Evolutionary conservation across 2,329 filamentous ascomycete genomes (phyloP).

Genomic region (Septoria linicola): DNA sequence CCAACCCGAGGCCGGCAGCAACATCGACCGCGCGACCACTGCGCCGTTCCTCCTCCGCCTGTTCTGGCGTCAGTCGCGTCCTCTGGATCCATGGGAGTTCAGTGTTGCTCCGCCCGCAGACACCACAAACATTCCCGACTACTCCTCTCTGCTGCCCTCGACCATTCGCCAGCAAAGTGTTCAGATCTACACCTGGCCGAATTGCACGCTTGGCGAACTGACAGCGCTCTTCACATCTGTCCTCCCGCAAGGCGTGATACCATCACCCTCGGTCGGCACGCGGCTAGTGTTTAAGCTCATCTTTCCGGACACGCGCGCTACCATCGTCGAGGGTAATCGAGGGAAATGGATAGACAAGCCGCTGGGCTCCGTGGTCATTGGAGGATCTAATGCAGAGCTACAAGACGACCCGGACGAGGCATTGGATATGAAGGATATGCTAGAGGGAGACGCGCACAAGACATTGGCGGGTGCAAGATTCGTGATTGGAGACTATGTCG

Average conservation of each 20-base stretch:
- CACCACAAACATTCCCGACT: constrained; percentile 32
- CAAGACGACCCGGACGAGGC: constrained; percentile 35
- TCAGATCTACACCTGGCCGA: constrained; percentile 82
- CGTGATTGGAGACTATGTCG: constrained; percentile 84
- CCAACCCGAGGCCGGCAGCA: constrained; percentile 38
- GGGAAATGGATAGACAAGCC: constrained; percentile 74
- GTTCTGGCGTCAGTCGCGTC: constrained; percentile 73
- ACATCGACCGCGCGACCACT: constrained; percentile 66
- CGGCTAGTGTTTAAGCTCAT: constrained; percentile 85
- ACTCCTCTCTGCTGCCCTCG: constrained; percentile 60
- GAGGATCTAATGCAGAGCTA: constrained; percentile 40
- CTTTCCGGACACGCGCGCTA: constrained; percentile 68
- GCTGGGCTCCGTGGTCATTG: constrained; percentile 77
- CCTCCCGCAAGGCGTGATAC: constrained; percentile 64
- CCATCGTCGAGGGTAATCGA: constrained; percentile 44
- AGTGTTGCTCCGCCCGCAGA: constrained; percentile 47
- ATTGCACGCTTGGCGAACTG: constrained; percentile 77
- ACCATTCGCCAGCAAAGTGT: constrained; percentile 46
- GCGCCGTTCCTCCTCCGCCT: constrained; percentile 83
- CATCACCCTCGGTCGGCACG: constrained; percentile 73
- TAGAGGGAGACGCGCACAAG: constrained; percentile 63
- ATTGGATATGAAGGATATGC: constrained; percentile 36
- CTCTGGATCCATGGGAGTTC: constrained; percentile 76
- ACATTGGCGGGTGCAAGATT: constrained; percentile 76
- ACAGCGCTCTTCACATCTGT: constrained; percentile 71